Conservation (phyloP, 1,139 yeast species). For the Saccharomycopsis crataegensis region DNA sequence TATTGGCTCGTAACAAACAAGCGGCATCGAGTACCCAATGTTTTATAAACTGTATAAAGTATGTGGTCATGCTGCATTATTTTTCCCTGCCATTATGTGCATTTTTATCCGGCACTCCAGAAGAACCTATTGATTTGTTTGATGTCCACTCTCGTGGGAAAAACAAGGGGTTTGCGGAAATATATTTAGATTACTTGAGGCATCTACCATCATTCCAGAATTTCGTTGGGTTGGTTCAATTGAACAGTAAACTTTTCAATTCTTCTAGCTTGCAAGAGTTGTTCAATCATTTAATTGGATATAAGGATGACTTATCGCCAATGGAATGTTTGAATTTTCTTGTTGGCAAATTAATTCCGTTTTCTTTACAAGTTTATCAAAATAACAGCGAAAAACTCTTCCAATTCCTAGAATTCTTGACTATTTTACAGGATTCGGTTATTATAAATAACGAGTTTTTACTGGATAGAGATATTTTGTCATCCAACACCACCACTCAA, state of each 20-base stretch:
- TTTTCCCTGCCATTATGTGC: slow-evolving; percentile 45
- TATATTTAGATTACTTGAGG: not conserved
- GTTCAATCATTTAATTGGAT: not conserved
- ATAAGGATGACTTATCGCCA: not conserved
- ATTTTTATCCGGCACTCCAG: slow-evolving; percentile 21
- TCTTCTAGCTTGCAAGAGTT: not conserved
- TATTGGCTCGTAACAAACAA: not conserved
- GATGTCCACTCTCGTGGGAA: slow-evolving; percentile 2
- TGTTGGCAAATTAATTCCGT: slow-evolving; percentile 4
- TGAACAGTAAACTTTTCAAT: not conserved
- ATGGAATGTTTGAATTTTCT: not conserved
- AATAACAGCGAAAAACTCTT: not conserved
- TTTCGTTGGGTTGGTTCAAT: slow-evolving; percentile 21
- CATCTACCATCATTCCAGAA: slow-evolving; percentile 28
- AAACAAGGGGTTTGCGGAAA: not conserved
- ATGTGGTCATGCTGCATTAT: slow-evolving; percentile 50
- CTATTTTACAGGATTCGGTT: slow-evolving; percentile 5
- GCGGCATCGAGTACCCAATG: slow-evolving; percentile 20
- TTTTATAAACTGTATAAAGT: slow-evolving; percentile 39
- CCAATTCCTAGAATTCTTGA: slow-evolving; percentile 7
- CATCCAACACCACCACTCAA: not conserved
- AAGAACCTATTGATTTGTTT: slow-evolving; percentile 23
- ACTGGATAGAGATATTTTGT: not conserved
- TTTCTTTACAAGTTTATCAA: not conserved
- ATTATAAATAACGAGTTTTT: slow-evolving; percentile 1